Conservation (phyloP, 1,284 basidiomycete species). For the Neonothopanus nambi region DNA sequence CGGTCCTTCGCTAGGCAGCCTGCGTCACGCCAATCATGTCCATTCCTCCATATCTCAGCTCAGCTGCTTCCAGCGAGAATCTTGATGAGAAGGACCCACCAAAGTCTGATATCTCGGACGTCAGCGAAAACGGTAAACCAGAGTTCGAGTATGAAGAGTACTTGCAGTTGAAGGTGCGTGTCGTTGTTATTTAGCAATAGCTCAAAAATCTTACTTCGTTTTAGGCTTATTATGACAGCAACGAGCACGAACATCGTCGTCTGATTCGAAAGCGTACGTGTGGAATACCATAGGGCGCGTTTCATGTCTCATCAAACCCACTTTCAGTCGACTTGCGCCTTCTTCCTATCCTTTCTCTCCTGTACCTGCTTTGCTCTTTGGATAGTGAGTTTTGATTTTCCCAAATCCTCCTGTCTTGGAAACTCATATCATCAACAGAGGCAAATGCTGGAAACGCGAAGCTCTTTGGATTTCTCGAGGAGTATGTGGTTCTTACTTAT, state of each 20-base stretch:
- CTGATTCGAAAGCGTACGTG: constrained; percentile 8
- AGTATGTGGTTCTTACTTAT: background rate
- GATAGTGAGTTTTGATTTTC: constrained; percentile 5
- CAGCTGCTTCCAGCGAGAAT: too few species aligned
- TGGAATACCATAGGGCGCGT: too few species aligned
- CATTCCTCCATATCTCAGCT: too few species aligned
- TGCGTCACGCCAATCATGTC: background rate
- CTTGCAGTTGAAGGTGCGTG: constrained; percentile 7
- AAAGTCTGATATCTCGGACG: too few species aligned
- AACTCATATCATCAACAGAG: background rate
- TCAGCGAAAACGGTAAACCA: too few species aligned
- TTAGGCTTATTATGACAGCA: constrained; percentile 4
- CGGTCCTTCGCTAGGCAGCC: background rate
- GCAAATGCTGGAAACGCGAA: constrained; percentile 12
- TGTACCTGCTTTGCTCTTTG: constrained; percentile 11
- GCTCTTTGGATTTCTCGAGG: constrained; percentile 6
- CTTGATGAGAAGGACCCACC: too few species aligned
- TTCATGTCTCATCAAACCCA: background rate
- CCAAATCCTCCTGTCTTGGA: background rate
- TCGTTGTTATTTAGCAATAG: background rate
- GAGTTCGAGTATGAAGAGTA: constrained; percentile 8
- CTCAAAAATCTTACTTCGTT: background rate
- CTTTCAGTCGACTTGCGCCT: constrained; percentile 7
- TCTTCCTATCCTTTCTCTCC: constrained; percentile 8
- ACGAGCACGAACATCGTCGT: constrained; percentile 1